Evolutionary conservation across 2,329 filamentous ascomycete species (phyloP).

Genomic region (Clarireedia paspali): DNA sequence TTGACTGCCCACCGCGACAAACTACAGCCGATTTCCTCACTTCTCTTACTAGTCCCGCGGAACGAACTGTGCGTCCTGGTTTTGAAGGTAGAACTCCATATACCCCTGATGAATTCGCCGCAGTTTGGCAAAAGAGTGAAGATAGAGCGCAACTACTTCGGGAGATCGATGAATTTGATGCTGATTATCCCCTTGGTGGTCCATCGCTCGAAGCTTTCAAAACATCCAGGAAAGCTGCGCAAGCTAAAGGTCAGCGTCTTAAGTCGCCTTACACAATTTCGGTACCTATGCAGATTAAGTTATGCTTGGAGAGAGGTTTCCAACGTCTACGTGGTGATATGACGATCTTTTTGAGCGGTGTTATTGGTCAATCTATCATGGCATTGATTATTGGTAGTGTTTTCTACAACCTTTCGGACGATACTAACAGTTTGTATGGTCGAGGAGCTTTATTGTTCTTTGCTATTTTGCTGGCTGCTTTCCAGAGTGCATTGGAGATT

Average conservation of each 20-base stretch:
- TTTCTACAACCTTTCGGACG: constrained; percentile 51
- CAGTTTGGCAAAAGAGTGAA: constrained; percentile 41
- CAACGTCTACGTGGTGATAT: constrained; percentile 70
- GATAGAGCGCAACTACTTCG: constrained; percentile 34
- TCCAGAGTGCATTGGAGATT: constrained; percentile 59
- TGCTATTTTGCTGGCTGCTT: constrained; percentile 58
- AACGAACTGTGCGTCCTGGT: constrained; percentile 46
- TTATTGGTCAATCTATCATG: constrained; percentile 36
- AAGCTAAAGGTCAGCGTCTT: constrained; percentile 37
- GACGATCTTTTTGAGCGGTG: constrained; percentile 51
- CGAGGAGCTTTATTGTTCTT: constrained; percentile 61
- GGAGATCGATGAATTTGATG: constrained; percentile 48
- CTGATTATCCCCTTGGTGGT: constrained; percentile 25
- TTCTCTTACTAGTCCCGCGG: constrained; percentile 58
- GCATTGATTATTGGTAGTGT: constrained; percentile 56
- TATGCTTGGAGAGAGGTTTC: constrained; percentile 78
- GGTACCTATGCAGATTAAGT: constrained; percentile 62
- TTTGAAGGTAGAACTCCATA: constrained; percentile 50
- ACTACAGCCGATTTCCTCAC: constrained; percentile 62
- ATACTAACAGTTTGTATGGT: constrained; percentile 50
- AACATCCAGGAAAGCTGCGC: constrained; percentile 31
- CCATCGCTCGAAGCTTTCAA: constrained; percentile 32
- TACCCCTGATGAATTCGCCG: constrained; percentile 47
- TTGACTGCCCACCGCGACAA: constrained; percentile 57
- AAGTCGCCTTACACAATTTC: constrained; percentile 81